Evolutionary conservation across 108 stramenopile genomes (phyloP).

Genomic region (Asterionellopsis glacialis): DNA sequence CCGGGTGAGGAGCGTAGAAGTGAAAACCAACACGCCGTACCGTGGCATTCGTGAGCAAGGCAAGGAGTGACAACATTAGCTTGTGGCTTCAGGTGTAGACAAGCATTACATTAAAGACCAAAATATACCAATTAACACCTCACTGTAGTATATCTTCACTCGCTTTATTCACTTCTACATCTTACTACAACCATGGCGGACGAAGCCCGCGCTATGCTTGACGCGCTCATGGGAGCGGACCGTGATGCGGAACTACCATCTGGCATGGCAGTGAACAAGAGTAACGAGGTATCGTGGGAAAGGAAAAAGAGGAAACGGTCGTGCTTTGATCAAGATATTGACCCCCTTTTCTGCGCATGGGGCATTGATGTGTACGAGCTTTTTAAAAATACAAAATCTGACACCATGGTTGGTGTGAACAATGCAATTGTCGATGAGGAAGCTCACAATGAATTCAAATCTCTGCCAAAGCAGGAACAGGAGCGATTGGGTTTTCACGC

Average conservation of each 20-base stretch:
- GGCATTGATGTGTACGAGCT: constrained; percentile 84
- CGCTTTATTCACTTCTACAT: too few relatives aligned
- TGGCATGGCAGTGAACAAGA: constrained; percentile 39
- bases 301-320: constrained; percentile 47
- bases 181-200: constrained; percentile 43
- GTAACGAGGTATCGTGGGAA: constrained; percentile 8
- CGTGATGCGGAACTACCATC: constrained; percentile 70
- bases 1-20: too few relatives aligned
- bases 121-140: too few relatives aligned
- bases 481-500: constrained; percentile 72
- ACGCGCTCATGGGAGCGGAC: constrained; percentile 85
- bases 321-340: constrained; percentile 78
- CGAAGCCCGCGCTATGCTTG: constrained; percentile 76
- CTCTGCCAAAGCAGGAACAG: constrained; percentile 65
- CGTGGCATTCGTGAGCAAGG: too few relatives aligned
- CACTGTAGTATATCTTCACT: too few relatives aligned
- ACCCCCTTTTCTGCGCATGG: constrained; percentile 87
- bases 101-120: too few relatives aligned
- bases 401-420: constrained; percentile 56
- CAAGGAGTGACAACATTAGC: too few relatives aligned
- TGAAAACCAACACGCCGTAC: too few relatives aligned
- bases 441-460: constrained; percentile 60
- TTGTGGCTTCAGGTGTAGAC: too few relatives aligned
- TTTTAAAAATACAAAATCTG: constrained; percentile 86
- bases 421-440: constrained; percentile 59